phyloP scores from a whole-genome alignment of 108 stramenopile genomes.

The Bacterosira constricta region DNA sequence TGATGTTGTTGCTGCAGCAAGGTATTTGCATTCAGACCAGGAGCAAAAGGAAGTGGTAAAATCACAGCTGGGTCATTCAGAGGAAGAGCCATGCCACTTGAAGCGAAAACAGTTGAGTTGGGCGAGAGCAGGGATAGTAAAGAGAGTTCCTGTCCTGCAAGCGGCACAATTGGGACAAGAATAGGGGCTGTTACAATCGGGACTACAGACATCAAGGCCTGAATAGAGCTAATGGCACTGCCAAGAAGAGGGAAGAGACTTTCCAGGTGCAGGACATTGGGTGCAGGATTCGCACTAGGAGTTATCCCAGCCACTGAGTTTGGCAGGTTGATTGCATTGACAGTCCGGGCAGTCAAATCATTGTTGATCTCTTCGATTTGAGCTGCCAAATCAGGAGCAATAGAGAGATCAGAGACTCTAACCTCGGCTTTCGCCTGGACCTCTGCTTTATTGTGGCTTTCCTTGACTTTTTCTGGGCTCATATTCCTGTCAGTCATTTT shows the following conservation, averaged over 20 bases:
- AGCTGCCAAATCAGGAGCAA: background rate
- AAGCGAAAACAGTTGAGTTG: slow-evolving; percentile 1
- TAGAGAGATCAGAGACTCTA: too few species aligned
- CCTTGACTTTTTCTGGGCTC: too few species aligned
- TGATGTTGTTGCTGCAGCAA: slow-evolving; percentile 7
- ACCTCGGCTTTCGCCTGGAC: too few species aligned
- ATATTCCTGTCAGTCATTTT: too few species aligned
- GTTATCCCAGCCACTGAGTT: background rate
- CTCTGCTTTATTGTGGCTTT: too few species aligned
- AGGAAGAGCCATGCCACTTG: slow-evolving; percentile 11
- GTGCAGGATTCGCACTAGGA: background rate
- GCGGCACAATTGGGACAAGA: background rate
- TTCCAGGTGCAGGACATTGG: background rate
- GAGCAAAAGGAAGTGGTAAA: slow-evolving; percentile 18
- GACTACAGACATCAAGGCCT: background rate
- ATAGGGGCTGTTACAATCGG: too few species aligned
- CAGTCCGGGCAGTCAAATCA: slow-evolving; percentile 4
- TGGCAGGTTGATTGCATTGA: background rate
- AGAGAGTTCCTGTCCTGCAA: background rate
- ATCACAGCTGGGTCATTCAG: slow-evolving; percentile 7
- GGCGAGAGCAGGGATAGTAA: slow-evolving; percentile 3
- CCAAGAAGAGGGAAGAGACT: background rate
- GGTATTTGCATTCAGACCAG: slow-evolving; percentile 14
- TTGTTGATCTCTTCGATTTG: background rate
- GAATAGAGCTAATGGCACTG: background rate